Evolutionary conservation across 2,329 filamentous ascomycete species (phyloP).

Genomic region (Fusarium armeniacum): DNA sequence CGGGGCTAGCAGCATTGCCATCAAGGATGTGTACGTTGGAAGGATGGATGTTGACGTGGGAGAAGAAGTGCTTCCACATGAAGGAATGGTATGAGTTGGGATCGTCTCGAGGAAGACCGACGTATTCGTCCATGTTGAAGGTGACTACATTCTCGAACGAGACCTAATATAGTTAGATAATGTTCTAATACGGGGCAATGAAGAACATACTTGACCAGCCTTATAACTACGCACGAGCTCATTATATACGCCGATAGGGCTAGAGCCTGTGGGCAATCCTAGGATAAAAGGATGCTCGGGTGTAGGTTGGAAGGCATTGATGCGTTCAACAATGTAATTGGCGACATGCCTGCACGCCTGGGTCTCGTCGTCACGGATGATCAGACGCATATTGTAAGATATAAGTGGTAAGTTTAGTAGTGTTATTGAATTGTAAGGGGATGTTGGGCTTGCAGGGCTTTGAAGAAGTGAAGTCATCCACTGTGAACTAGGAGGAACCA

Average conservation of each 20-base stretch:
- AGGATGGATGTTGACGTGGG: conserved; percentile 83
- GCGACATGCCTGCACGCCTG: conserved; percentile 82
- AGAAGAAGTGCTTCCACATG: conserved; percentile 95
- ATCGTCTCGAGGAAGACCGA: conserved; percentile 85
- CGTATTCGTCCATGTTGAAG: conserved; percentile 96
- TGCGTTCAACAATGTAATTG: conserved; percentile 85
- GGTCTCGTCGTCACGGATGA: conserved; percentile 80
- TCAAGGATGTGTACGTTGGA: conserved; percentile 88
- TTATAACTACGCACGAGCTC: conserved; percentile 80
- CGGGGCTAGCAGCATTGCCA: conserved; percentile 81
- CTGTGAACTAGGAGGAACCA: conserved; percentile 22
- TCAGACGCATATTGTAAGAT: conserved; percentile 77
- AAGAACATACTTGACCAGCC: conserved; percentile 66
- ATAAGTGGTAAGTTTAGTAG: conserved; percentile 26
- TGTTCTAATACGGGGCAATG: conserved; percentile 20
- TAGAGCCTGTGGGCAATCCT: conserved; percentile 86
- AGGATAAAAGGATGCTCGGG: conserved; percentile 82
- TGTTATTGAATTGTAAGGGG: conserved; percentile 4
- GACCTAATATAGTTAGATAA: conserved; percentile 63
- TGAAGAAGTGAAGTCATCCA: conserved; percentile 7
- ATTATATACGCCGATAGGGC: conserved; percentile 82
- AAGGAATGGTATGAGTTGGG: conserved; percentile 91
- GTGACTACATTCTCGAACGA: conserved; percentile 91
- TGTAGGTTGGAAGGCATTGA: conserved; percentile 81
- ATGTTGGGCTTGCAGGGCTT: conserved; percentile 3